A percentile compares a stretch with the other conserved stretches of the same genome.
Evolutionary conservation across 2,329 filamentous ascomycete genomes (phyloP).

Genomic region (Monilinia aucupariae): DNA sequence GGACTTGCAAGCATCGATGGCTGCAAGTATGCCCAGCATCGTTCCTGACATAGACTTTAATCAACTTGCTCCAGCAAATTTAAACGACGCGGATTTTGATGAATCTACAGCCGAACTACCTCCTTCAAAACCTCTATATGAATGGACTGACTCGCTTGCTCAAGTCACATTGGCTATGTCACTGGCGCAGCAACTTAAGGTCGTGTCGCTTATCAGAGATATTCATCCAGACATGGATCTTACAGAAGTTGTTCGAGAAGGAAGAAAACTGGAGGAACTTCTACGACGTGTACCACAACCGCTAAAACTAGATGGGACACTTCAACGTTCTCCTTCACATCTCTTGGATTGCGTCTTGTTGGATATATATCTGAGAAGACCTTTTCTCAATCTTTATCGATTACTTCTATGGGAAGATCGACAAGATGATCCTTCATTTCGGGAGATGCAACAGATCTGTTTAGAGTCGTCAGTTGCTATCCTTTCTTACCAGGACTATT

Average conservation of each 20-base stretch:
- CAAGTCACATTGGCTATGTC: conserved; percentile 18
- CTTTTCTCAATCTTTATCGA: conserved; percentile 18
- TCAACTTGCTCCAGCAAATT: conserved; percentile 45
- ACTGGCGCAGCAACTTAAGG: conserved; percentile 16
- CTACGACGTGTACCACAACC: background rate
- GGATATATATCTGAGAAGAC: conserved; percentile 18
- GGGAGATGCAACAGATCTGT: conserved; percentile 11
- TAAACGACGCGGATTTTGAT: conserved; percentile 20
- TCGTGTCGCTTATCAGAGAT: conserved; percentile 10
- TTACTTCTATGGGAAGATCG: conserved; percentile 10
- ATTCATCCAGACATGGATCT: conserved; percentile 2
- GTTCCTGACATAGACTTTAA: conserved; percentile 45
- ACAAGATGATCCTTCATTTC: conserved; percentile 10
- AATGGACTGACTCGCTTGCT: conserved; percentile 19
- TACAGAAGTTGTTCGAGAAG: conserved; percentile 2
- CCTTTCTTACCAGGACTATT: conserved; percentile 19
- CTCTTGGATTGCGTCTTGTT: conserved; percentile 17
- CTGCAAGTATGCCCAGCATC: conserved; percentile 46
- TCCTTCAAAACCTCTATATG: conserved; percentile 15
- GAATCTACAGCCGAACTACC: conserved; percentile 18
- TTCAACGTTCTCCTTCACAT: conserved; percentile 5
- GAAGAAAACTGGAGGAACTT: conserved; percentile 14
- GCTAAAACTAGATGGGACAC: conserved; percentile 6
- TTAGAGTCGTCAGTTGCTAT: conserved; percentile 19
- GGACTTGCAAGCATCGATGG: conserved; percentile 45